Base-by-base conservation (phyloP, 2,329 filamentous ascomycete genomes). In the Nigrospora oryzae region DNA sequence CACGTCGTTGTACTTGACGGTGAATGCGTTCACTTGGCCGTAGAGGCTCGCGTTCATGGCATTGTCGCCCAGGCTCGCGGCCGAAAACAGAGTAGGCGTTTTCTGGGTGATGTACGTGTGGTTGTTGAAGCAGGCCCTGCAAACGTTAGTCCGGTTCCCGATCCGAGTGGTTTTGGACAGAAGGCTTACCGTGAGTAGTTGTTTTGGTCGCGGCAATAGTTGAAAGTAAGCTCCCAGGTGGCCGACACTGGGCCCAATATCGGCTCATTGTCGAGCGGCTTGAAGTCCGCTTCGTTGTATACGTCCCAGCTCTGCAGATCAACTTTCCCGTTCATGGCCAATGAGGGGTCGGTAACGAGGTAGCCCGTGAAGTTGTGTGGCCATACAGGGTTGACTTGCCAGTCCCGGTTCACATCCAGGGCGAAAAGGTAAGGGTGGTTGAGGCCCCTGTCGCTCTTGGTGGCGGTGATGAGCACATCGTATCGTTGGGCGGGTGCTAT, bases 11-110 rank as follows among this genome's bases (percentile, higher is more conserved):
- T 62, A 60, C 2, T 57, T 47, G 38, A 68, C 58, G 30, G 71
- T 53, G 50, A 66, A 68, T 6, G 70, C 64, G 48, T 65, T 62
- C 38, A 73, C 60, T 35, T 57, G 59, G 17, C 70, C 71, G 46
- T 74, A 74, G 6, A 71, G 60, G 3, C 46, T 32, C 0, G 65
- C 57, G 50, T 74, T 57, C 6, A 59, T 63, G 55, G 71, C 72
- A 55, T 63, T 52, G 1, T 60, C 53, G 5, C 74, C 75, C 1
- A 75, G 65, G 0, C 79, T 79, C 3, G 85, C 70, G n/a, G 74
- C 84, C 3, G 81, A 82, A 69, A 87, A 89, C 6, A 90, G 66
- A 0, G 81, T 79, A 0, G 85, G 85, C 0, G 88, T 83, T 55
- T 80, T 77, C 42, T 84, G 84, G 8, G 60, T 49, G n/a, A 84